Conservation (phyloP, 257 asterid species). For the Penstemon barbatus region DNA sequence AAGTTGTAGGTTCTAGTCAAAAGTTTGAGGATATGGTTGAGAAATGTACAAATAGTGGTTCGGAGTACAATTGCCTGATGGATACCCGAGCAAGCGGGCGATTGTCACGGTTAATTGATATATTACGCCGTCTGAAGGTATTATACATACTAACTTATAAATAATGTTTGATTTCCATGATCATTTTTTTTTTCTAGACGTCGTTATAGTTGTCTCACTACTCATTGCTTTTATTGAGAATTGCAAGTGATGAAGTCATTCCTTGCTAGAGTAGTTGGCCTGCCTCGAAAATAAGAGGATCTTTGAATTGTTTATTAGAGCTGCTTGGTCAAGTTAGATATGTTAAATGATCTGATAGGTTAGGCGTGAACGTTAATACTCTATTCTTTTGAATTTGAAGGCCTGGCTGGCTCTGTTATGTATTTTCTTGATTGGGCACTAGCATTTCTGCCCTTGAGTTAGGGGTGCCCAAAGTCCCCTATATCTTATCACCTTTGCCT, state of each 20-base stretch:
- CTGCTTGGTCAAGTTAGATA: too few species aligned
- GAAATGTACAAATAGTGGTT: conserved; percentile 57
- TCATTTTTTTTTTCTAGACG: too few species aligned
- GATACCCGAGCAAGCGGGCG: conserved; percentile 79
- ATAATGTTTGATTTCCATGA: neutral
- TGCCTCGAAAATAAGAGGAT: too few species aligned
- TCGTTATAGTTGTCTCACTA: too few species aligned
- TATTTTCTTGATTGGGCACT: neutral
- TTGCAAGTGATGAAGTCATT: too few species aligned
- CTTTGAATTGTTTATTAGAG: too few species aligned
- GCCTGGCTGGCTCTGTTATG: too few species aligned
- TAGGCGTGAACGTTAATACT: too few species aligned
- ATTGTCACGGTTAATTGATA: conserved; percentile 69
- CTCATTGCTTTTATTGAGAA: too few species aligned
- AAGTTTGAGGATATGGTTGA: conserved; percentile 63
- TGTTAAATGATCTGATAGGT: too few species aligned
- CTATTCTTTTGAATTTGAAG: too few species aligned
- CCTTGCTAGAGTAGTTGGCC: too few species aligned
- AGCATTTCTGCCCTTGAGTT: neutral
- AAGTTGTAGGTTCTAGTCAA: conserved; percentile 77
- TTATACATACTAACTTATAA: conserved; percentile 11
- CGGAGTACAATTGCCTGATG: conserved; percentile 65
- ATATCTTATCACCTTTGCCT: neutral
- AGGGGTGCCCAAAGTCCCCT: neutral
- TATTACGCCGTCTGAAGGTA: conserved; percentile 84